Evolutionary conservation across 306 rosid species (phyloP).

Genomic region (Prunus padus): DNA sequence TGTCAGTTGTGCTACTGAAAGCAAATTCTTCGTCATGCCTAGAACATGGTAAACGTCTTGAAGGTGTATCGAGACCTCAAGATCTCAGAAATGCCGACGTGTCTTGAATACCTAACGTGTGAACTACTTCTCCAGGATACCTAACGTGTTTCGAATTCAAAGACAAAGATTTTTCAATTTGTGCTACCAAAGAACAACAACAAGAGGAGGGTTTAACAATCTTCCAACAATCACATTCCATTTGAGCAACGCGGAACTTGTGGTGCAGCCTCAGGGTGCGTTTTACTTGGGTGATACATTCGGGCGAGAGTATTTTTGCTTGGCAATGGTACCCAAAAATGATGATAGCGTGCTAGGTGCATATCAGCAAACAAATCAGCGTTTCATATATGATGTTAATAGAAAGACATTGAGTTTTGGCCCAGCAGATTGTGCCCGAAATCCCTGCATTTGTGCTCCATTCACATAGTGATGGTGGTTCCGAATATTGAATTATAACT

Average conservation of each 20-base stretch:
- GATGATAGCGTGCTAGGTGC: not conserved
- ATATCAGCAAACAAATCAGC: not conserved
- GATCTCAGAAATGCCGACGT: too few relatives aligned
- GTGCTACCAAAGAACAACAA: not conserved
- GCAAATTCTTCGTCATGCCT: too few relatives aligned
- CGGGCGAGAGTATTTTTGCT: not conserved
- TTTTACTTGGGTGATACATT: not conserved
- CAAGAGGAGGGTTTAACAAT: not conserved
- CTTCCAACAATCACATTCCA: not conserved
- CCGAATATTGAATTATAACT: not conserved
- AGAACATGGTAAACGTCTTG: not conserved
- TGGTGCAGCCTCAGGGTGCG: not conserved
- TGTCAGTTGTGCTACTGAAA: too few relatives aligned
- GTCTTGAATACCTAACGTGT: too few relatives aligned
- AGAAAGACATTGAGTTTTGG: not conserved
- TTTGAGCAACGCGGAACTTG: not conserved
- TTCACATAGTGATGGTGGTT: too few relatives aligned
- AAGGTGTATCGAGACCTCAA: too few relatives aligned
- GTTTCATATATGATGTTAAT: not conserved
- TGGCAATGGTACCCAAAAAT: not conserved
- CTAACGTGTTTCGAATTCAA: not conserved
- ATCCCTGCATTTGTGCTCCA: not conserved
- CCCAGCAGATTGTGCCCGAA: not conserved
- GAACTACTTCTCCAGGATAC: too few relatives aligned
- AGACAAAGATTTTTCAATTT: not conserved